These are phyloP conservation scores for Neofusicoccum umdonicola DNA, from an alignment of 2,329 filamentous ascomycete genomes.

Conservation along the genomic window DNA sequence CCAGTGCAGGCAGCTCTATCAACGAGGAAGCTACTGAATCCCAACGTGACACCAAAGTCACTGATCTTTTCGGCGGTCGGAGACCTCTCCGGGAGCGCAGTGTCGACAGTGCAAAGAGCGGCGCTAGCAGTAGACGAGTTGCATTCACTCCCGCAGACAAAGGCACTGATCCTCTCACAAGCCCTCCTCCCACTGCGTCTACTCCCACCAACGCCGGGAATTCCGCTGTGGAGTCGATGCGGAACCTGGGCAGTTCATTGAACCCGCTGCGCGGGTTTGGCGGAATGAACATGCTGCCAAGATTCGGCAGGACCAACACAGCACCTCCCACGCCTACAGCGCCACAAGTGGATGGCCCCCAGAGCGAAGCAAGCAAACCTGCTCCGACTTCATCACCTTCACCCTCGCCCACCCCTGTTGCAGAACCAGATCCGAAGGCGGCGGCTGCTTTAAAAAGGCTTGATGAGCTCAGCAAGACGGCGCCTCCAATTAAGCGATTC, in stretches of 20 bases:
- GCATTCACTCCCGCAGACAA: constrained; percentile 42
- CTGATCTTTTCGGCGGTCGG: constrained; percentile 69
- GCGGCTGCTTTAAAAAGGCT: constrained; percentile 43
- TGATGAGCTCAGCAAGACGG: constrained; percentile 44
- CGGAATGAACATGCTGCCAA: constrained; percentile 70
- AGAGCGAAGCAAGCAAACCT: neutral
- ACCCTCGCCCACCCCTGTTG: neutral
- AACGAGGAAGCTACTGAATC: constrained; percentile 38
- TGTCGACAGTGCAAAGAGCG: constrained; percentile 68
- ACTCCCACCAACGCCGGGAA: constrained; percentile 34
- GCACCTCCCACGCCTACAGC: constrained; percentile 41
- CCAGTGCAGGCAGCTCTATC: constrained; percentile 53
- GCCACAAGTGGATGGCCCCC: neutral
- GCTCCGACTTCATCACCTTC: neutral
- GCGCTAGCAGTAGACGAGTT: constrained; percentile 60
- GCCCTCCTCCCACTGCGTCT: constrained; percentile 23
- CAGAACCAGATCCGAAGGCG: constrained; percentile 28
- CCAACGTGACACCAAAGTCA: constrained; percentile 37
- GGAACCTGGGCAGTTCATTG: constrained; percentile 73
- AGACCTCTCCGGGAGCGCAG: constrained; percentile 67
- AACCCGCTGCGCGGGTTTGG: constrained; percentile 81
- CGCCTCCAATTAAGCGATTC: constrained; percentile 48
- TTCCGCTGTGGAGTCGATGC: constrained; percentile 76
- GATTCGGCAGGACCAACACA: constrained; percentile 63
- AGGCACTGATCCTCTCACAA: constrained; percentile 1